Evolutionary conservation across 129 eudicot genomes (phyloP), one percentile per base, ranked within the genome.

Genomic region (Arctium minus): DNA sequence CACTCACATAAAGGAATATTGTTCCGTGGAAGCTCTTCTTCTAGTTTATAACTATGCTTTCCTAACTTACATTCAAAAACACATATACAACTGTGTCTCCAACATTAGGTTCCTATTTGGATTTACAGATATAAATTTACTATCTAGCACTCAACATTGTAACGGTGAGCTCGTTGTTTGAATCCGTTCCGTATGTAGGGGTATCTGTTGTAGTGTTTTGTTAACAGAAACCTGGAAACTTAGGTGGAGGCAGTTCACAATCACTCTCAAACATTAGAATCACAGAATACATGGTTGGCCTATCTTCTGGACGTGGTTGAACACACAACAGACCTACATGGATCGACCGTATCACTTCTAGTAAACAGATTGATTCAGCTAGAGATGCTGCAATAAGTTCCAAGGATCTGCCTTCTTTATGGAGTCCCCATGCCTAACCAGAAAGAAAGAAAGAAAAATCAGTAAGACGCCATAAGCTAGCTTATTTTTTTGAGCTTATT

Each of bases 231-330:
- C 77, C 77, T 10, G 77, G 77, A 9, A n/a, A 42, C 30, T 37
- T 77, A 5, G 80, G 70, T 0, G 40, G 70, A 33, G 80, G 46
- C 42, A 53, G 18, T 31, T 39, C 70, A 53, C 50, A 29, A 35
- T 78, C 46, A 15, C 73, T 53, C 46, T 53, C 46, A 1, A 78
- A 64, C 81, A 78, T 78, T n/a, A 35, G 33, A 60, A 78, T 44
- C 73, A 78, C 81, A 64, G 70, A 30, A n/a, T 71, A 8, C 81
- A 78, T 77, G 73, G 72, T 76, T 29, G 91, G 91, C 44, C 91
- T 83, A 76, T 88, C 88, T 50, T 85, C 84, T n/a, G 89, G 89
- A 74, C 72, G 11, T 70, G 80, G 83, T 73, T 88, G 91, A 79
- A 88, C 91, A 67, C 89, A 88, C 65, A 88, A 64, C 38, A 88